phyloP scores from a whole-genome alignment of 2,329 filamentous ascomycete genomes.

The Trichoderma hamatum region DNA sequence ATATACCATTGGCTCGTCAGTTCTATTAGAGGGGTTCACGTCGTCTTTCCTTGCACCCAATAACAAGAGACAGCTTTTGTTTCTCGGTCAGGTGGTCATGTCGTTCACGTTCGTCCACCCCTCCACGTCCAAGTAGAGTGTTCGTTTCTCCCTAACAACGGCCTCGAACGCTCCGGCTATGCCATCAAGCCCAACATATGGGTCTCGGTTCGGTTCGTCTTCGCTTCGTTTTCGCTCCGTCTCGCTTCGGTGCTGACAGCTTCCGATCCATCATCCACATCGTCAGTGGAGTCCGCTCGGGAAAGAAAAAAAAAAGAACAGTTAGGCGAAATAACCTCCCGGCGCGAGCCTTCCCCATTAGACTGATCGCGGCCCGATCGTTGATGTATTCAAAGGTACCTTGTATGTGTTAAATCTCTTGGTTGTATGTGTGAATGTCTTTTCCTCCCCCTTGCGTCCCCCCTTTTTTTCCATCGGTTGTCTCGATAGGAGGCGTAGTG shows the following conservation, averaged over 20 bases:
- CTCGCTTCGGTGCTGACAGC: background rate
- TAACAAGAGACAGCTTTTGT: background rate
- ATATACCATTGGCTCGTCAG: background rate
- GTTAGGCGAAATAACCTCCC: background rate
- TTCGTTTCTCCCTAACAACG: background rate
- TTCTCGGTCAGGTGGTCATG: background rate
- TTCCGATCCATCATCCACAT: background rate
- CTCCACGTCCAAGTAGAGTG: background rate
- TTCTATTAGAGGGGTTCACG: background rate
- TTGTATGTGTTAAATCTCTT: slow-evolving; percentile 7
- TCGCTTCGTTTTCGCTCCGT: background rate
- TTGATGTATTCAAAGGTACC: slow-evolving; percentile 9
- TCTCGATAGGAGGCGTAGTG: slow-evolving; percentile 2
- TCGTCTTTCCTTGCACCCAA: background rate
- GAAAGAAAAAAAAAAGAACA: background rate
- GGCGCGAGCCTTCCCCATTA: slow-evolving; percentile 1
- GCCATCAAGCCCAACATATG: background rate
- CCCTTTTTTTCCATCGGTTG: background rate
- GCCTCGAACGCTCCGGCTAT: background rate
- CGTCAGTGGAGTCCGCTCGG: background rate
- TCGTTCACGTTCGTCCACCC: background rate
- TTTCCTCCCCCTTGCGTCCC: background rate
- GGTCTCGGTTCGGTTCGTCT: background rate
- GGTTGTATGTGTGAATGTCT: slow-evolving; percentile 7
- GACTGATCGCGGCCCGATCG: slow-evolving; percentile 5